These are phyloP conservation scores for Neurospora intermedia DNA, from an alignment of 495 filamentous ascomycete genomes.

Conservation along the genomic window DNA sequence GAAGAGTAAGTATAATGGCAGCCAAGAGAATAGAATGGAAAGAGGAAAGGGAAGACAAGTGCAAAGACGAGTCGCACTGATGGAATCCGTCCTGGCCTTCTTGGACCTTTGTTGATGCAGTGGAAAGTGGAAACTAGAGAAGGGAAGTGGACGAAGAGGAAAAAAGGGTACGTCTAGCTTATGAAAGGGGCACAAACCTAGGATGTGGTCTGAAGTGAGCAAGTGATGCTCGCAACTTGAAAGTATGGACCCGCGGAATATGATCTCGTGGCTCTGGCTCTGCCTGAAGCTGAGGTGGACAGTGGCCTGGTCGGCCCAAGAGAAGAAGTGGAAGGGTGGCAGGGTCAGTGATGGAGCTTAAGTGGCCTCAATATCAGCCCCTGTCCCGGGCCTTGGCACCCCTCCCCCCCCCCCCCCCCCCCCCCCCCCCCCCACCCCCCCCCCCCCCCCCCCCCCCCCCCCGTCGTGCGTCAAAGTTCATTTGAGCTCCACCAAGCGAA, in stretches of 20 bases:
- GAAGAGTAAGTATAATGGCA: not conserved
- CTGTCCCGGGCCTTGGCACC: not conserved
- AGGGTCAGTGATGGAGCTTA: not conserved
- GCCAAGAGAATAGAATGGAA: not conserved
- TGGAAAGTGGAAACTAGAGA: not conserved
- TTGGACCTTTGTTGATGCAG: not conserved
- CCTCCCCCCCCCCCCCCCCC: not conserved
- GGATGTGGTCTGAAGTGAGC: not conserved
- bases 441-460: not conserved
- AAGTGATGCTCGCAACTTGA: not conserved
- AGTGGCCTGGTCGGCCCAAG: not conserved
- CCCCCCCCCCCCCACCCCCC: not conserved
- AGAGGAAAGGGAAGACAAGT: not conserved
- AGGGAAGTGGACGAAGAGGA: not conserved
- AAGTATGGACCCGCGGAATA: not conserved
- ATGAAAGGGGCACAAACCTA: not conserved
- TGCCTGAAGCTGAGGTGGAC: not conserved
- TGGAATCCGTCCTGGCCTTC: not conserved
- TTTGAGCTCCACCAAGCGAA: not conserved
- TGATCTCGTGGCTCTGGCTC: not conserved
- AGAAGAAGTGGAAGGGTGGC: not conserved
- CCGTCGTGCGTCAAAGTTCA: not conserved
- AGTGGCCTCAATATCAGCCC: not conserved
- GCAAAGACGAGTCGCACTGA: not conserved
- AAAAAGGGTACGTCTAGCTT: not conserved